phyloP scores from a whole-genome alignment of 176 grass and related monocot species.

The Cenchrus fungigraminus region DNA sequence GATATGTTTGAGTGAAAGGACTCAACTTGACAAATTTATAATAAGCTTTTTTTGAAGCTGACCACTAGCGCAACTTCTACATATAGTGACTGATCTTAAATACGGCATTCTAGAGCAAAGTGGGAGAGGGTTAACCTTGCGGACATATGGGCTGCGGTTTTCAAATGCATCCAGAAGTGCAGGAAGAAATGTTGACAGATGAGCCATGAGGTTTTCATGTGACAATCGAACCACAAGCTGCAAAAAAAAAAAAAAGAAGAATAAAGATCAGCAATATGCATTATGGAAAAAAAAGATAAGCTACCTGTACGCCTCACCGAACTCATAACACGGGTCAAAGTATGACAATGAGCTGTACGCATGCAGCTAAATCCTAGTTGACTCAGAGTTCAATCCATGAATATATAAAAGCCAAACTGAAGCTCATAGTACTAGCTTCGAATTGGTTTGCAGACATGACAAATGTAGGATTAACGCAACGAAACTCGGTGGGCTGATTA shows the following conservation, averaged over 20 bases:
- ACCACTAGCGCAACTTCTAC: background rate
- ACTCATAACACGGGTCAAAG: slow-evolving; percentile 12
- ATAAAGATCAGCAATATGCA: background rate
- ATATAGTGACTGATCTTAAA: background rate
- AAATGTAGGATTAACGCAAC: background rate
- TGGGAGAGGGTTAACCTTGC: slow-evolving; percentile 60
- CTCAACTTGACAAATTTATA: background rate
- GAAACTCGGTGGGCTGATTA: slow-evolving; percentile 28
- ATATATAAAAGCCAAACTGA: background rate
- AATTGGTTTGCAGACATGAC: background rate
- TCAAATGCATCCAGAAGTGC: slow-evolving; percentile 69
- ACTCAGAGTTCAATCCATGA: background rate
- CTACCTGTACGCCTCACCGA: slow-evolving; percentile 1
- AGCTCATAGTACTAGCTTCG: background rate
- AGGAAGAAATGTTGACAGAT: slow-evolving; percentile 72
- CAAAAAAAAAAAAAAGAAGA: background rate
- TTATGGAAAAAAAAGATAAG: background rate
- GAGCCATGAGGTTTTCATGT: slow-evolving; percentile 67
- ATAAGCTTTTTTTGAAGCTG: background rate
- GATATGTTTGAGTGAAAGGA: background rate
- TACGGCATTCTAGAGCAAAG: slow-evolving; percentile 3
- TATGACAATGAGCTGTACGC: background rate
- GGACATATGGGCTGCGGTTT: slow-evolving; percentile 74
- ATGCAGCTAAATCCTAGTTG: background rate
- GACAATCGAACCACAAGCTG: slow-evolving; percentile 79